phyloP scores from a whole-genome alignment of 805 yeast genomes.

The Pichia pseudocactophila region DNA sequence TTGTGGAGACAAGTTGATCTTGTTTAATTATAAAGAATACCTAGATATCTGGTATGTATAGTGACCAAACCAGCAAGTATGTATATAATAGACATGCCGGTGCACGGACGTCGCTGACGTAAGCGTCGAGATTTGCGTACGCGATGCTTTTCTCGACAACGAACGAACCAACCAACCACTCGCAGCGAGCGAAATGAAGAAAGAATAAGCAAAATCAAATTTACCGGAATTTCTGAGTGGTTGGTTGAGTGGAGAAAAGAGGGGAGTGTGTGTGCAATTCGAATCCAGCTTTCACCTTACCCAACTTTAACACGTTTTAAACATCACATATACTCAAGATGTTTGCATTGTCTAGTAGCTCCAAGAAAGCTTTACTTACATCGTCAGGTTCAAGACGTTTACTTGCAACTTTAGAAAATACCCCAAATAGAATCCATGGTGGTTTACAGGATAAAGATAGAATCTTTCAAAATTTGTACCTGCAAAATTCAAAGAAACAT shows the following conservation, averaged over 20 bases:
- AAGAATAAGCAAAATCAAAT: background rate
- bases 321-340: background rate
- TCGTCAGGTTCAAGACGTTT: conserved; percentile 11
- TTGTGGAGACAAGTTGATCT: too few species aligned
- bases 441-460: conserved; percentile 78
- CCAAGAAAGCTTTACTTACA: background rate
- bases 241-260: background rate
- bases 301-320: too few species aligned
- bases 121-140: too few species aligned
- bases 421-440: conserved; percentile 52
- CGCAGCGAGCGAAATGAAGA: conserved; percentile 4
- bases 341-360: conserved; percentile 8
- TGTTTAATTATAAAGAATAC: too few species aligned
- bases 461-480: conserved; percentile 74
- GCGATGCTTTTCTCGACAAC: too few species aligned
- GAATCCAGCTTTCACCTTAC: too few species aligned
- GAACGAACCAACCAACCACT: conserved; percentile 2
- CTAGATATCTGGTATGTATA: too few species aligned
- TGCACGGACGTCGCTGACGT: conserved; percentile 7
- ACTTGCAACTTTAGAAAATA: conserved; percentile 38
- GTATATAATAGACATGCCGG: too few species aligned
- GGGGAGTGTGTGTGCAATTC: background rate
- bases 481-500: conserved; percentile 41
- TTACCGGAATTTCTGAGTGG: background rate
- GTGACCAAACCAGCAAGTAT: too few species aligned